Evolutionary conservation across 768 basidiomycete genomes (phyloP).

Genomic region (Amyloporia xantha): DNA sequence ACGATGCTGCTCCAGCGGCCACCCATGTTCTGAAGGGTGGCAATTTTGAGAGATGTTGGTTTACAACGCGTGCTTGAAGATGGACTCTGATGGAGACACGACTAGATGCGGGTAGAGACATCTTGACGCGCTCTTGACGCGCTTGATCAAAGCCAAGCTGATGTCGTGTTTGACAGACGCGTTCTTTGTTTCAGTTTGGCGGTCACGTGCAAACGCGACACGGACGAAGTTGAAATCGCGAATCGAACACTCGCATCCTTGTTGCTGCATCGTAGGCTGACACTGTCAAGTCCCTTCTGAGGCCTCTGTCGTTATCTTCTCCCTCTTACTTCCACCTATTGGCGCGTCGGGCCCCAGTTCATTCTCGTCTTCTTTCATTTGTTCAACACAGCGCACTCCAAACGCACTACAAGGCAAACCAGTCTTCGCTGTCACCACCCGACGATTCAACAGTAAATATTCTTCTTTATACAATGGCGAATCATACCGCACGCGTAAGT

Average conservation of each 20-base stretch:
- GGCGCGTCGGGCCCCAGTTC: slow-evolving; percentile 22
- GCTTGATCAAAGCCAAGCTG: too few relatives aligned
- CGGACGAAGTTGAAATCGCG: slow-evolving; percentile 20
- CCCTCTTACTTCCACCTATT: slow-evolving; percentile 19
- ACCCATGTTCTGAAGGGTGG: too few relatives aligned
- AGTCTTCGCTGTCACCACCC: slow-evolving; percentile 11
- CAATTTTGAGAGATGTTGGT: too few relatives aligned
- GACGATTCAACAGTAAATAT: slow-evolving; percentile 14
- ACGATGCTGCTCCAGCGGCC: too few relatives aligned
- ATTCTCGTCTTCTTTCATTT: slow-evolving; percentile 27
- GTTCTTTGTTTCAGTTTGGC: slow-evolving; percentile 25
- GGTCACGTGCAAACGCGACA: slow-evolving; percentile 33
- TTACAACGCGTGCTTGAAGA: too few relatives aligned
- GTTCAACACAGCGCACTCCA: slow-evolving; percentile 8
- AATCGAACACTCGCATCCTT: slow-evolving; percentile 21
- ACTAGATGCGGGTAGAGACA: too few relatives aligned
- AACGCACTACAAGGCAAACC: slow-evolving; percentile 7
- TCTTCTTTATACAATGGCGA: slow-evolving; percentile 2
- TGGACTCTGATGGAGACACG: too few relatives aligned
- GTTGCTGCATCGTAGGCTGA: slow-evolving; percentile 29
- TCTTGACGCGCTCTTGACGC: too few relatives aligned
- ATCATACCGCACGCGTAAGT: slow-evolving; percentile 4
- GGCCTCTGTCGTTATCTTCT: slow-evolving; percentile 15
- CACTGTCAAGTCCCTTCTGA: slow-evolving; percentile 21
- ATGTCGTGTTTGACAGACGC: too few relatives aligned